Percentiles rank a stretch among this genome's conserved stretches.
These are phyloP conservation scores for Quercus lobata DNA, from an alignment of 331 rosid species.

Conservation along the genomic window DNA sequence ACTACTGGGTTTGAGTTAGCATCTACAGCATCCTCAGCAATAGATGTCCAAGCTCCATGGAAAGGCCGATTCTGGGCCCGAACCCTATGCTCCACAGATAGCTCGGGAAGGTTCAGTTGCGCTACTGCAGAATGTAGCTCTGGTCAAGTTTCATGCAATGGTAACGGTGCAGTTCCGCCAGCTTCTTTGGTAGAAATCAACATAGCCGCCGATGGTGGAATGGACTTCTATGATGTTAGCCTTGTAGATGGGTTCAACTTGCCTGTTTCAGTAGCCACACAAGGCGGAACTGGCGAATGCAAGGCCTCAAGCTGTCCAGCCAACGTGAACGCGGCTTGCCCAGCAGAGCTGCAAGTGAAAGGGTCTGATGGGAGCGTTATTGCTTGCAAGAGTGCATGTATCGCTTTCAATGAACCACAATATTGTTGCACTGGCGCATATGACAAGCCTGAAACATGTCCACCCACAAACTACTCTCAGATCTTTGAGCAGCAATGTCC, in stretches of 20 bases:
- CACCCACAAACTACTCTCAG: too few relatives aligned
- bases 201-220: not conserved
- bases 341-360: too few relatives aligned
- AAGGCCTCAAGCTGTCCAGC: too few relatives aligned
- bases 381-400: too few relatives aligned
- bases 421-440: too few relatives aligned
- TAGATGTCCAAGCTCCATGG: conserved; percentile 15
- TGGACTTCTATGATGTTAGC: not conserved
- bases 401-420: too few relatives aligned
- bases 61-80: conserved; percentile 35
- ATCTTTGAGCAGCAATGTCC: too few relatives aligned
- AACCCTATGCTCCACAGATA: conserved; percentile 14
- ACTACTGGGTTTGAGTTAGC: not conserved
- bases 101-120: conserved; percentile 13
- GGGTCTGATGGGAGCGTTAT: too few relatives aligned
- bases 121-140: conserved; percentile 18
- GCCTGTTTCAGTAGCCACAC: not conserved
- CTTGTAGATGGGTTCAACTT: not conserved
- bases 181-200: not conserved
- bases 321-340: too few relatives aligned
- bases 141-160: conserved; percentile 7
- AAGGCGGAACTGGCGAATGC: too few relatives aligned
- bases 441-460: too few relatives aligned
- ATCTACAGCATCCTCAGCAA: not conserved
- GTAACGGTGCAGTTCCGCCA: conserved; percentile 2